Evolutionary conservation across 2,329 filamentous ascomycete species (phyloP), one percentile per base, ranked within the genome.

Genomic region (Acephala macrosclerotiorum): DNA sequence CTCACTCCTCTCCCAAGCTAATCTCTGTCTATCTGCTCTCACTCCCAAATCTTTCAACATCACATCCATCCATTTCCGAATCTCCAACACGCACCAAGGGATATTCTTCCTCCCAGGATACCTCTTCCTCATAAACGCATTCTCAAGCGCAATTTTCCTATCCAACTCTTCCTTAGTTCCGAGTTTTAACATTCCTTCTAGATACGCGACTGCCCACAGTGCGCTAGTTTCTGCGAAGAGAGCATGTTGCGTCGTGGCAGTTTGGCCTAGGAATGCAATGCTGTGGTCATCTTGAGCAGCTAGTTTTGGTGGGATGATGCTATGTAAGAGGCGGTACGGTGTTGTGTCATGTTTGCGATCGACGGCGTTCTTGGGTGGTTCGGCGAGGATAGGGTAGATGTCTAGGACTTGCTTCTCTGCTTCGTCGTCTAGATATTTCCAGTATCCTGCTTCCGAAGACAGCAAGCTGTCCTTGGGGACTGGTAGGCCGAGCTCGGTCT

Each of bases 31-130:
- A 78, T 61, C 93, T 3, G 57, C 20, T 29, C 57, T 59, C 14
- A 59, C 76, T 0, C 86, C 89, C 66, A 93, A 72, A 74, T 94
- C 91, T 7, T 79, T 78, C 67, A 91, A 74, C 72, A 94, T 75
- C 72, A 89, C 71, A 75, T 93, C 91, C 18, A 92, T 75, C 60
- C 92, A 94, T 3, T 90, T 90, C 60, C 94, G 76, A 0, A 85
- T 85, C 75, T 94, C 91, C 72, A 58, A 38, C 29, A 58, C 26
- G 5, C 16, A 26, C 18, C 29, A 36, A 20, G 55, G 55, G 18
- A 58, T 58, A 20, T 58, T 58, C 55, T 36, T 35, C 36, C 55
- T n/a, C 22, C 55, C 40, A 12, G 40, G 57, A 67, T 79, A 79
- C 26, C 78, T 66, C 67, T 76, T 61, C 22, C 42, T 38, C 45